Percentiles rank a stretch among this genome's conserved stretches.
These are phyloP conservation scores for Cymbopogon flexuosus DNA, from an alignment of 202 grass and related monocot species.

Conservation along the genomic window DNA sequence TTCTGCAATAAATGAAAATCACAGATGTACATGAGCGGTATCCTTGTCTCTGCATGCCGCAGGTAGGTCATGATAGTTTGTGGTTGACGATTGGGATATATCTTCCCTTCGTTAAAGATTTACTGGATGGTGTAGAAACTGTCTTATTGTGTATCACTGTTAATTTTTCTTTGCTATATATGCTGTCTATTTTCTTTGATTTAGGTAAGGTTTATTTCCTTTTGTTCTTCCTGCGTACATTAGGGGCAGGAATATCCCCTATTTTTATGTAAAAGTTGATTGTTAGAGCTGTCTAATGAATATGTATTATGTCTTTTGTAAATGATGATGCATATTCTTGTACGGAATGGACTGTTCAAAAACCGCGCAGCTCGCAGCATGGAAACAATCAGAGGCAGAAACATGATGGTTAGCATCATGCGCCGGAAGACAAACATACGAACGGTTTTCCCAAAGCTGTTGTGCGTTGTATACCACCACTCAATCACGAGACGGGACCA, in stretches of 20 bases:
- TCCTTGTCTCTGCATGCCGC: background rate
- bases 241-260: no score
- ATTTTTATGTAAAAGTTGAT: no score
- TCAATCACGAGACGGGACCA: background rate
- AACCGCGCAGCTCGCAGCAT: background rate
- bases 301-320: no score
- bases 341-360: background rate
- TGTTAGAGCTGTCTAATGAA: no score
- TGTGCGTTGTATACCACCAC: no score
- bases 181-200: background rate
- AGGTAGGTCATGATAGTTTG: background rate
- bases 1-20: slow-evolving; percentile 7
- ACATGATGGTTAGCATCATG: no score
- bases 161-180: background rate
- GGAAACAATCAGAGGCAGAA: no score
- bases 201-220: background rate
- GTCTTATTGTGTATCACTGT: no score
- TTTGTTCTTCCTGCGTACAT: background rate
- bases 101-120: background rate
- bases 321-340: no score
- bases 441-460: no score
- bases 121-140: no score
- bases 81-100: background rate
- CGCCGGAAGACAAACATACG: no score
- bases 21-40: background rate